Conservation (phyloP, 768 basidiomycete genomes). For the Asterophora lycoperdoides region DNA sequence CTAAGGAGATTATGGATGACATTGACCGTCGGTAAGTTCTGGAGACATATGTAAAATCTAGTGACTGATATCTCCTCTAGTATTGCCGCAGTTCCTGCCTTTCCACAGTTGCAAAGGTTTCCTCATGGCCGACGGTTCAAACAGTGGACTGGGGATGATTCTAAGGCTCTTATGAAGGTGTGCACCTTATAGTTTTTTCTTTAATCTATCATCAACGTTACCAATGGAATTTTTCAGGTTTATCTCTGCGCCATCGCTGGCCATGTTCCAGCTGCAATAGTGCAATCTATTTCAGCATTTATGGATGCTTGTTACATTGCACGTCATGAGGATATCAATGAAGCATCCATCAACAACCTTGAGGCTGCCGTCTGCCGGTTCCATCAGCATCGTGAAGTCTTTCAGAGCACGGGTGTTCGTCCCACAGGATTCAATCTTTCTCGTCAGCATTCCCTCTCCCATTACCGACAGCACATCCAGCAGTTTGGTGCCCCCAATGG, state of each 20-base stretch:
- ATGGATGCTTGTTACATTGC: constrained; percentile 28
- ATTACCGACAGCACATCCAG: constrained; percentile 18
- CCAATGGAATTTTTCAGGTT: not conserved
- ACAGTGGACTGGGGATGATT: not conserved
- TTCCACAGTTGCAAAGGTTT: not conserved
- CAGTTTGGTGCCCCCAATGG: constrained; percentile 27
- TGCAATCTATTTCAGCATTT: constrained; percentile 16
- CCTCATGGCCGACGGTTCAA: not conserved
- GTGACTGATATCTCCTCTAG: not conserved
- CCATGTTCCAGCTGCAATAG: constrained; percentile 10
- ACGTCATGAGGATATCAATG: constrained; percentile 11
- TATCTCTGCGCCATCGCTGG: constrained; percentile 10
- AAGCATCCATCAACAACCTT: constrained; percentile 17
- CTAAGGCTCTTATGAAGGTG: not conserved
- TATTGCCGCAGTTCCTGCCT: not conserved
- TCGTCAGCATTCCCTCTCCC: constrained; percentile 21
- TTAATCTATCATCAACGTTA: no score
- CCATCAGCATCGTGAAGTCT: constrained; percentile 22
- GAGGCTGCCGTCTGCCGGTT: constrained; percentile 18
- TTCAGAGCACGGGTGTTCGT: constrained; percentile 11
- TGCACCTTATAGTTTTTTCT: no score
- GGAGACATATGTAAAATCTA: no score
- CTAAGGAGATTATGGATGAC: not conserved
- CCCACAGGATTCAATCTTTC: constrained; percentile 8
- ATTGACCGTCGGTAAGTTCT: not conserved